Evolutionary conservation across 306 rosid genomes (phyloP), one percentile per base, ranked within the genome.

Genomic region (Luffa acutangula): DNA sequence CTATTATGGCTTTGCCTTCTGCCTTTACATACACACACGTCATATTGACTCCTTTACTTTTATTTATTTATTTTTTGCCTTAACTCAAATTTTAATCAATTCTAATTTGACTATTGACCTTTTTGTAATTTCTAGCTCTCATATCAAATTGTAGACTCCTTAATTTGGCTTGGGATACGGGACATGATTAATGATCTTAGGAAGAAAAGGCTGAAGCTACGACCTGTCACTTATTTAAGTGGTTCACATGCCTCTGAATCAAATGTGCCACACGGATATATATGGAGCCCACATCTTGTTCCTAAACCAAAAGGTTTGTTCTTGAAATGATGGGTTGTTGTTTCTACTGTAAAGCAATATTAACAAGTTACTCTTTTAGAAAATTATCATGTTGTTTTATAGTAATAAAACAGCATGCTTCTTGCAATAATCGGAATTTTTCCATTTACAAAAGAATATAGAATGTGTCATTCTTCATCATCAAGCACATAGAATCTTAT

Each of bases 221-320:
- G 99, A 80, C 99, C 99, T 6, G 99, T 96, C 57, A 96, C 99
- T 49, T 96, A 96, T 84, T 89, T 96, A 87, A 96, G 99, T 87
- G 99, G 99, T 80, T 96, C 98, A 57, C 99, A 96, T 82, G 94
- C 96, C 82, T 91, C 90, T 10, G 99, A 96, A 46, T 72, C 90
- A 77, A 95, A 93, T 84, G 86, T 96, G 60, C 99, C 99, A 39
- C 89, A 96, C 90, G 99, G 97, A 58, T 96, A 96, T 82, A 96
- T 96, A 76, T 96, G 99, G 99, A 96, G 99, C 86, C 99, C 99
- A 73, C 96, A 96, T 84, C 97, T 96, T 82, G 99, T 93, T 82
- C 99, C 99, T 80, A 96, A 96, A 88, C 99, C 99, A 78, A 96
- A 91, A 90, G 99, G 99, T 96, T 62, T 49, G 52, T 81, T 42